Evolutionary conservation across 306 rosid genomes (phyloP).

Genomic region (Casuarina equisetifolia): DNA sequence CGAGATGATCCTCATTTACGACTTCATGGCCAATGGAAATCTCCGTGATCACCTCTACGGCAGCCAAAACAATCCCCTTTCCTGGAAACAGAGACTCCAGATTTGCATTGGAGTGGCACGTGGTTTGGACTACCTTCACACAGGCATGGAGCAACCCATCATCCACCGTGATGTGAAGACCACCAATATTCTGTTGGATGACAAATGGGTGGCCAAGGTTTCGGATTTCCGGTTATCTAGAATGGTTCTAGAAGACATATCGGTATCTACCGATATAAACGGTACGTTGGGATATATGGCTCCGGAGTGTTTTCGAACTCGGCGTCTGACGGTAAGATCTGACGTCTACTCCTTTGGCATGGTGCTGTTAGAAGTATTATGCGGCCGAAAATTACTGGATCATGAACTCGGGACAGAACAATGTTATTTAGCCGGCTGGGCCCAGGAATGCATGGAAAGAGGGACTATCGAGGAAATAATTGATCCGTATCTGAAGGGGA

Average conservation of each 20-base stretch:
- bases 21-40: too few relatives aligned
- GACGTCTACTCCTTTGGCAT: background rate
- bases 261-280: background rate
- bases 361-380: constrained; percentile 3
- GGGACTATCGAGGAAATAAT: too few relatives aligned
- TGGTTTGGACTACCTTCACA: background rate
- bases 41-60: background rate
- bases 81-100: background rate
- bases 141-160: background rate
- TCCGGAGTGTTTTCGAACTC: background rate
- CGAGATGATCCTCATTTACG: too few relatives aligned
- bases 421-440: too few relatives aligned
- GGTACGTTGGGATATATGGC: background rate
- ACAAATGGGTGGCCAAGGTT: background rate
- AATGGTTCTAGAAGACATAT: background rate
- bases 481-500: too few relatives aligned
- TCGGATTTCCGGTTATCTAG: background rate
- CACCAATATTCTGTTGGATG: background rate
- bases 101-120: background rate
- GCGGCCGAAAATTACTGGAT: background rate
- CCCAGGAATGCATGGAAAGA: too few relatives aligned
- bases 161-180: constrained; percentile 3
- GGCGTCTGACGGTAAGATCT: background rate
- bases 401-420: background rate
- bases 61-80: background rate